Evolutionary conservation across 2,329 filamentous ascomycete genomes (phyloP).

Genomic region (Phaeosphaeriaceae sp.): DNA sequence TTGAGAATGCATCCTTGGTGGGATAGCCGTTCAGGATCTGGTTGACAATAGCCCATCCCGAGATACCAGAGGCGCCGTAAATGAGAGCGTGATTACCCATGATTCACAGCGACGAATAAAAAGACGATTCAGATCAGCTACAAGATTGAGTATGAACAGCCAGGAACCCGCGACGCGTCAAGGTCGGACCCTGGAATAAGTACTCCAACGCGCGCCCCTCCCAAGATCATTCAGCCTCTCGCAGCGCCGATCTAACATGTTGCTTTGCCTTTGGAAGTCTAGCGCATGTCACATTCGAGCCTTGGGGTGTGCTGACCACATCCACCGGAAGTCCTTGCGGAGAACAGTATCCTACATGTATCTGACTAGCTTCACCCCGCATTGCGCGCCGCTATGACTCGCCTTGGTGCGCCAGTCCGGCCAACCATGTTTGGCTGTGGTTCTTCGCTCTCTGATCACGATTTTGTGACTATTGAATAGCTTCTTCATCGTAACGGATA

Average conservation of each 20-base stretch:
- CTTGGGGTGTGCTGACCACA: neutral
- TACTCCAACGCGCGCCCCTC: neutral
- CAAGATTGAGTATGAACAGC: neutral
- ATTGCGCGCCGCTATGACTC: conserved; percentile 32
- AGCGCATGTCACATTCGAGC: conserved; percentile 1
- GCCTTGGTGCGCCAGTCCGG: neutral
- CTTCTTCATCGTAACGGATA: too few relatives aligned
- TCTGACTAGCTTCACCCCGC: conserved; percentile 26
- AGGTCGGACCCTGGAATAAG: neutral
- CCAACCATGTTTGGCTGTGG: neutral
- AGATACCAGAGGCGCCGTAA: conserved; percentile 57
- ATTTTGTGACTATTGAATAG: too few relatives aligned
- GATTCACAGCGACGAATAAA: conserved; percentile 1
- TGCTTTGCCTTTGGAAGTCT: conserved; percentile 3
- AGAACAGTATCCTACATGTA: conserved; percentile 34
- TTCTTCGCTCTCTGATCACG: neutral
- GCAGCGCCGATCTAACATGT: neutral
- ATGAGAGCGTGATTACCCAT: conserved; percentile 44
- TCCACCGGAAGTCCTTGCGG: conserved; percentile 16
- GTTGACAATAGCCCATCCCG: conserved; percentile 59
- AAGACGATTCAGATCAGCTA: neutral
- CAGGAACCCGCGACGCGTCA: neutral
- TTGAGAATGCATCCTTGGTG: conserved; percentile 51
- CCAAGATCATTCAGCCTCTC: neutral
- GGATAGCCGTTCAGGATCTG: conserved; percentile 57